These are phyloP conservation scores for Cordyceps javanica DNA, from an alignment of 2,329 filamentous ascomycete genomes.

Conservation along the genomic window DNA sequence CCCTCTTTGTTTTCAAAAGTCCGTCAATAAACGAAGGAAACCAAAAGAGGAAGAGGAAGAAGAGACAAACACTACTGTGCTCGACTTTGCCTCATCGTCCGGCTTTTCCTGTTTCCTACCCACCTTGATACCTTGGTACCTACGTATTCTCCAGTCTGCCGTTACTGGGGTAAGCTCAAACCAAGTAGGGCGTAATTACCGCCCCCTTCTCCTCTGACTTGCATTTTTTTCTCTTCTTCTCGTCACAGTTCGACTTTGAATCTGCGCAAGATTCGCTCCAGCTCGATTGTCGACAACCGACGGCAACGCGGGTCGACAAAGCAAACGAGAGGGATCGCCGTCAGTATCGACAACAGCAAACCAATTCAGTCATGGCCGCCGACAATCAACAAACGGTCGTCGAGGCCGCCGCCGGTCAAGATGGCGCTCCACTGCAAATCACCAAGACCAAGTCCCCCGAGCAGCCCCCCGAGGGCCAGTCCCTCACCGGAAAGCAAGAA, in stretches of 20 bases:
- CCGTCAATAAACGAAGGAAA: too few relatives aligned
- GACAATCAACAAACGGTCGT: conserved; percentile 21
- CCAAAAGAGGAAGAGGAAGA: too few relatives aligned
- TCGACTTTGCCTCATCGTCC: not conserved
- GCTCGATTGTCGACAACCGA: not conserved
- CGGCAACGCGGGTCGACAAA: not conserved
- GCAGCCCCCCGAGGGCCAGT: conserved; percentile 35
- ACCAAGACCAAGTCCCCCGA: conserved; percentile 16
- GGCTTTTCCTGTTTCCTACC: not conserved
- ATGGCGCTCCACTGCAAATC: conserved; percentile 13
- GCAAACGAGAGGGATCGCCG: not conserved
- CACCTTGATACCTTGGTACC: not conserved
- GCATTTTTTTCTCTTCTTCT: not conserved
- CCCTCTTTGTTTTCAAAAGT: too few relatives aligned
- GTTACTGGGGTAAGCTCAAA: not conserved
- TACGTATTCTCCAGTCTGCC: not conserved
- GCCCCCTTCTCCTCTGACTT: not conserved
- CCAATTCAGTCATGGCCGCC: conserved; percentile 22
- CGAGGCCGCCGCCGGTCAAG: conserved; percentile 17
- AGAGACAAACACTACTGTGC: too few relatives aligned
- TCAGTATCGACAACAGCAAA: not conserved
- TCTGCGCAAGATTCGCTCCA: not conserved
- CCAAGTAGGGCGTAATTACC: not conserved
- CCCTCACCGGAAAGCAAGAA: conserved; percentile 91
- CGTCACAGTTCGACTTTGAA: not conserved